Evolutionary conservation across 202 grass and related monocot species (phyloP), one percentile per base, ranked within the genome.

Genomic region (Carex arenaria): DNA sequence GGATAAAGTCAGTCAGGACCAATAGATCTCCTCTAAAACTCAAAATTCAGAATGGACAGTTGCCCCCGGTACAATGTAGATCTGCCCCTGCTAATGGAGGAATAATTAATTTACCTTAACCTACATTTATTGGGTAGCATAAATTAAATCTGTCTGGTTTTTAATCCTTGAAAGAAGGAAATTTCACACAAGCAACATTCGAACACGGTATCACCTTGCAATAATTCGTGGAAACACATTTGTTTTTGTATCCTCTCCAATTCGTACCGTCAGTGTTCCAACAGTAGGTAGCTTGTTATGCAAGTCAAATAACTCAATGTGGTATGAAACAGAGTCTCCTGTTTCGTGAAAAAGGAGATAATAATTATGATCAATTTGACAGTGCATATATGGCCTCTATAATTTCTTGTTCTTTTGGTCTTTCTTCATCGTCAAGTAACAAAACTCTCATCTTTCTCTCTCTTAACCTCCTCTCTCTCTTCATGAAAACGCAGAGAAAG

Each of bases 391-490:
- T 79, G 80, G 84, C 61, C 80, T 86, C 28, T 68, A 77, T 56
- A 8, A 55, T 64, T 56, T 79, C 34, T 81, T 87, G 15, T 84
- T 85, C n/a, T 77, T 72, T 84, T 89, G 71, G 23, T 85, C 57
- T 72, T 60, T 54, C 86, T 85, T 73, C 54, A 74, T 78, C 65
- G 77, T 78, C 81, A 85, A 87, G 84, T 89, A 88, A 87, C 87
- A 84, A 87, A 80, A 82, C 42, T 86, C 45, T 53, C 57, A 7
- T 53, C 31, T 80, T 30, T 84, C 31, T 78, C 32, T n/a, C 66
- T 43, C 23, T 53, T 12, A 54, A 78, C 61, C 34, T 2, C 61
- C 61, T 65, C 15, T 34, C 26, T 82, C 52, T 56, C 10, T 72
- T 66, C 77, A 84, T 92, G 85, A 83, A 92, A 85, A 89, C 63